Conservation (phyloP, 177 flowering plant genomes). For the Vitis hybrid region DNA sequence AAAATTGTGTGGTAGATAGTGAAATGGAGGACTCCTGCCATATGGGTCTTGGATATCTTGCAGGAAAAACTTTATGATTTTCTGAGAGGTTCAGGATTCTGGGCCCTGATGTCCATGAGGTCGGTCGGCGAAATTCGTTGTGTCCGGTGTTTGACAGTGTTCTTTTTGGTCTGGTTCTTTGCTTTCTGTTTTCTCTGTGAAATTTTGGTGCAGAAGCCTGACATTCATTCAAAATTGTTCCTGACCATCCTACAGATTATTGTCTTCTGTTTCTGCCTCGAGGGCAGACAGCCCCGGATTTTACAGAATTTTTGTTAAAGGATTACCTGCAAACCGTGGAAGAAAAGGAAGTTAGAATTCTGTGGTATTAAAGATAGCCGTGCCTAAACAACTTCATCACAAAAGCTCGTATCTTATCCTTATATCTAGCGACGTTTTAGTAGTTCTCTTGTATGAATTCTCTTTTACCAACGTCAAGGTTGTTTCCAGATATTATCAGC, state of each 20-base stretch:
- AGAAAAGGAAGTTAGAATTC: not conserved
- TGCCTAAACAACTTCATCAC: too few species aligned
- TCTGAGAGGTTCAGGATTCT: conserved; percentile 4
- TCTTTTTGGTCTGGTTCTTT: not conserved
- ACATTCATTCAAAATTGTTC: conserved; percentile 4
- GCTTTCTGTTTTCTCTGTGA: not conserved
- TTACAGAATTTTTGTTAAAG: not conserved
- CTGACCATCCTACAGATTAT: conserved; percentile 1
- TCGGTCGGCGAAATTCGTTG: not conserved
- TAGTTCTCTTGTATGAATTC: too few species aligned
- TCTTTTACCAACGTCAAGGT: too few species aligned
- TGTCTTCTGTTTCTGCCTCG: not conserved
- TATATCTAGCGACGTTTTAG: too few species aligned
- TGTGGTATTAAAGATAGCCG: too few species aligned
- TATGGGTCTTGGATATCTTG: conserved; percentile 1
- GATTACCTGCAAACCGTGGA: conserved; percentile 7
- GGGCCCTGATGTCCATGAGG: conserved; percentile 14
- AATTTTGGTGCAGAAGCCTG: conserved; percentile 6
- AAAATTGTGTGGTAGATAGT: conserved; percentile 7
- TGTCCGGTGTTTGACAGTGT: not conserved
- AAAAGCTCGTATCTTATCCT: too few species aligned
- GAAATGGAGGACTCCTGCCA: conserved; percentile 6
- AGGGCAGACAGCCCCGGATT: too few species aligned
- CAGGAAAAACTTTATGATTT: conserved; percentile 1
- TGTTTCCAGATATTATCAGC: too few species aligned